Evolutionary conservation across 805 yeast species (phyloP), one percentile per base, ranked within the genome.

Genomic region (Nakazawaea populi): DNA sequence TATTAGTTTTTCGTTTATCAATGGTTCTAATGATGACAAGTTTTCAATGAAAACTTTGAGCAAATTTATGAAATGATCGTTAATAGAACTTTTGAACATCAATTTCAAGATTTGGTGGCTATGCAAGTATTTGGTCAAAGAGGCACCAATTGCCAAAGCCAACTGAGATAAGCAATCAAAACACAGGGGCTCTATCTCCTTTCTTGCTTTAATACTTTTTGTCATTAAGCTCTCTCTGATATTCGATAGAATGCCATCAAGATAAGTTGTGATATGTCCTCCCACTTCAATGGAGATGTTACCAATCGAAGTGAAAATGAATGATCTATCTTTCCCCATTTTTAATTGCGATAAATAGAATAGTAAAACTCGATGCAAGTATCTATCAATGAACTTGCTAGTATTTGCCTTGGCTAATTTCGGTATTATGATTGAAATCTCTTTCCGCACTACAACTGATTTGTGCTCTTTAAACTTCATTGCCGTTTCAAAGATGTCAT

Each of bases 61-160:
- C 11, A 94, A 86, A 53, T 82, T 82, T 60, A 89, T 84, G 82
- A 92, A 82, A 55, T 87, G 85, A 56, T 82, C 85, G n/a, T 89
- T 85, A 48, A 92, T 75, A 0, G 96, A 87, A 54, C 96, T 89
- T 45, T 84, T 78, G 58, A 92, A 75, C 69, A 92, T 78, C 67
- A 87, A 74, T 56, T 86, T 91, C 47, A 92, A 69, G 27, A 92
- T 76, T 46, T 66, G 69, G 59, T 89, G 96, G 54, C 85, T 78
- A 56, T 89, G 91, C 50, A 94, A 70, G 63, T 89, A 90, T 61
- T 92, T 94, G 0, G 97, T 88, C 51, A 92, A 72, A 0, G 96
- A 96, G 10, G 96, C 95, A 0, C 97, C 97, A 12, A 92, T 89
- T 0, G 98, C 92, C 29, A 77, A 76, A 0, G 97, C 91, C 37